Conservation (phyloP, 257 asterid species). For the Scutellaria baicalensis region DNA sequence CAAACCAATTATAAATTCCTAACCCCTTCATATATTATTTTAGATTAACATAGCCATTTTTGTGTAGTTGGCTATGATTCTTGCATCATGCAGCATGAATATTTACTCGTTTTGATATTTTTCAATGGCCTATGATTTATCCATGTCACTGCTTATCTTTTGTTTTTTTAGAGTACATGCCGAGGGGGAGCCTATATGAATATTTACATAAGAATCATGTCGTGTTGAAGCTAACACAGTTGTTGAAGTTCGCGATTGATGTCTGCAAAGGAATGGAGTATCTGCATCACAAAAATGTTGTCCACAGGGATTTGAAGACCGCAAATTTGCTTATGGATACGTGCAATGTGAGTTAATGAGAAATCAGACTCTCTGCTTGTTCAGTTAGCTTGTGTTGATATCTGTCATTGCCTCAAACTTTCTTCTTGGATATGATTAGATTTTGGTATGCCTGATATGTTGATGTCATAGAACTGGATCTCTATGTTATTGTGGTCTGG, state of each 20-base stretch:
- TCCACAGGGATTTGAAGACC: conserved; percentile 88
- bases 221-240: conserved; percentile 52
- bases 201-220: conserved; percentile 60
- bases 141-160: conserved; percentile 15
- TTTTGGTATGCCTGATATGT: neutral
- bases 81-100: conserved; percentile 4
- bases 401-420: neutral
- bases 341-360: conserved; percentile 40
- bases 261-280: conserved; percentile 93
- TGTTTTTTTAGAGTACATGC: conserved; percentile 62
- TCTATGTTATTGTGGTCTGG: neutral
- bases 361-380: neutral
- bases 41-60: neutral
- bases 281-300: conserved; percentile 68
- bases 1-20: neutral
- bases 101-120: neutral
- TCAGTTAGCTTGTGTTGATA: neutral
- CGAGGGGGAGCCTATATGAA: conserved; percentile 79
- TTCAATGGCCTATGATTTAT: conserved; percentile 3
- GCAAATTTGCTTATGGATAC: conserved; percentile 82
- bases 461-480: neutral
- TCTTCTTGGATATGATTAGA: neutral
- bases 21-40: neutral
- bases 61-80: neutral
- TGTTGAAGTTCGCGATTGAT: conserved; percentile 75